phyloP scores from a whole-genome alignment of 2,329 filamentous ascomycete species.

The Xylariaceae sp. region DNA sequence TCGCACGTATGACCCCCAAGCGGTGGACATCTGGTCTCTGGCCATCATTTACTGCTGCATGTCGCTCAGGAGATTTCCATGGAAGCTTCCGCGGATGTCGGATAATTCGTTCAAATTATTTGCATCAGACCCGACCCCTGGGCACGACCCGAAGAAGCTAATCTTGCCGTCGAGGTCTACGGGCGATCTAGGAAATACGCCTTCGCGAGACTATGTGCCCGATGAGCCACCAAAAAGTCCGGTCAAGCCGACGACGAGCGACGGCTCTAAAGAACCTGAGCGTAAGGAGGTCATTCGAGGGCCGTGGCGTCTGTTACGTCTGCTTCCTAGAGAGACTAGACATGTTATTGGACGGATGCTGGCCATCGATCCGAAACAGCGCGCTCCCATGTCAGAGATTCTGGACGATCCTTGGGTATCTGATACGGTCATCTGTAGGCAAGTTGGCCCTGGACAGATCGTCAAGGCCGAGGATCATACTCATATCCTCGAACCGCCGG shows the following conservation, averaged over 20 bases:
- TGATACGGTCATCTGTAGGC: slow-evolving; percentile 78
- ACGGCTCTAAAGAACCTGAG: slow-evolving; percentile 37
- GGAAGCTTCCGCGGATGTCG: slow-evolving; percentile 88
- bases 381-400: slow-evolving; percentile 83
- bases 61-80: slow-evolving; percentile 90
- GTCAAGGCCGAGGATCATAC: slow-evolving; percentile 73
- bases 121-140: slow-evolving; percentile 77
- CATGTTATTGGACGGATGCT: slow-evolving; percentile 92
- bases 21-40: slow-evolving; percentile 95
- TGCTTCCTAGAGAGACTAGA: slow-evolving; percentile 84
- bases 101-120: slow-evolving; percentile 97
- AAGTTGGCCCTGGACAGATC: slow-evolving; percentile 67
- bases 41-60: slow-evolving; percentile 99
- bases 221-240: slow-evolving; percentile 34
- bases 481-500: slow-evolving; percentile 78
- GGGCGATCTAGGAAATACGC: slow-evolving; percentile 41
- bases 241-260: slow-evolving; percentile 27
- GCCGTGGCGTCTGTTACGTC: slow-evolving; percentile 82
- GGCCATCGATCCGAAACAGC: slow-evolving; percentile 77
- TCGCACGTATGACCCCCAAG: slow-evolving; percentile 87
- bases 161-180: slow-evolving; percentile 45
- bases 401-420: slow-evolving; percentile 88
- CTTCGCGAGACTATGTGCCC: slow-evolving; percentile 38
- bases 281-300: slow-evolving; percentile 83
- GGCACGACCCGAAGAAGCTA: slow-evolving; percentile 58